Base-by-base conservation (phyloP, 202 grass and related monocot genomes). In the Panicum virgatum region DNA sequence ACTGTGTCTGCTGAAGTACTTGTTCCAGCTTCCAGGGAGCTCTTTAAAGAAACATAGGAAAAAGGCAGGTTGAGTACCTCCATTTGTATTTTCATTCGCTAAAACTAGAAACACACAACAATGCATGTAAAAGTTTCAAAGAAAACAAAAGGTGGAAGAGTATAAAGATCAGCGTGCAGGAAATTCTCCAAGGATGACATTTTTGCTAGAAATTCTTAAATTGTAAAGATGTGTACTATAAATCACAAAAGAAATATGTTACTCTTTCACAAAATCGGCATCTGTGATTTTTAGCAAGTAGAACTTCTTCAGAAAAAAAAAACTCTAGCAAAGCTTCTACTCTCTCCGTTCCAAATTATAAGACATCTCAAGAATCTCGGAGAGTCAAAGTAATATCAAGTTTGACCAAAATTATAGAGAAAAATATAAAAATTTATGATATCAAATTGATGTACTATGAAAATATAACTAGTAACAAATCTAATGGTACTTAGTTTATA, bases 21-120 rank as follows among this genome's bases (percentile, higher is more conserved):
- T 3, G 88, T 87, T 9, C 90, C 90, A 3, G 86, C 93, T 73
- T 83, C 23, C 0, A 96, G 30, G 26, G 87, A 75, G 18, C 65
- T 73, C 91, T 90, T 71, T 12, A 12, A 20, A 13, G 54, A n/a
- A 3, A n/a, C n/a, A n/a, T n/a, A 47, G 43, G 39, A 5, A 8
- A 42, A 47, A 46, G 42, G 15, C 12, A 29, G 4, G 0, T 53
- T n/a, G 5, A 59, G 13, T 59, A 26, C 15, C 25, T n/a, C n/a
- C n/a, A 54, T 54, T 22, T 54, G 48, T 51, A 51, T 51, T 48
- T 48, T 48, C 4, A 48, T 50, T 16, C 5, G 7, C 16, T 19
- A 23, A 25, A 57, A 1, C 3, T 25, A 57, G 20, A 25, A 57
- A 11, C 53, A 57, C 8, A 25, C n/a, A 9, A 4, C n/a, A 57